Base-by-base conservation (phyloP, 805 yeast genomes). In the Soucietia sequanensis region DNA sequence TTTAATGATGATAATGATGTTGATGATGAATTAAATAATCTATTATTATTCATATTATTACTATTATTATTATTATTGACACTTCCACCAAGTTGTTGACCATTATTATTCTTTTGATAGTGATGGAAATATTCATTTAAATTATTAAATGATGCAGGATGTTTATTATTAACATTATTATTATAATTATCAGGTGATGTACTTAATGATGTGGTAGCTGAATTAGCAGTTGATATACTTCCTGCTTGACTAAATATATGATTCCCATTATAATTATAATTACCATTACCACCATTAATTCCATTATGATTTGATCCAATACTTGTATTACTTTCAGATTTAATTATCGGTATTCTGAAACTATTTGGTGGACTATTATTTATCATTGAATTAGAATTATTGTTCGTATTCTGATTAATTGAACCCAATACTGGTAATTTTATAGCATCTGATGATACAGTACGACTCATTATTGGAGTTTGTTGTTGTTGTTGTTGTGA, bases 61-160 rank as follows among this genome's bases (percentile, higher is more conserved):
- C n/a, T n/a, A n/a, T n/a, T n/a, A n/a, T n/a, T n/a, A n/a, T n/a
- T n/a, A n/a, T n/a, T n/a, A n/a, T n/a, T n/a, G n/a, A n/a, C n/a
- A n/a, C n/a, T n/a, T n/a, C n/a, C n/a, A n/a, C n/a, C n/a, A n/a
- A n/a, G n/a, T n/a, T n/a, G n/a, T n/a, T n/a, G n/a, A 17, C 34
- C 28, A 36, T 35, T 27, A 32, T 40, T 43, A 33, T 39, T 36
- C 31, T 29, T 19, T 11, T 27, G 6, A 22, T 20, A 23, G 33
- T 35, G 44, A 35, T 47, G 57, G 44, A 62, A 60, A 37, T 60
- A 60, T 26, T 63, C 69, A 34, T 58, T 56, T 34, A 63, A 49
- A 44, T 57, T 62, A 16, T 54, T 50, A 15, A 62, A 42, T 6
- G 63, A 56, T 8, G 43, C 25, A 33, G 42, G 27, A 37, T 31